phyloP scores from a whole-genome alignment of 805 yeast genomes.

The Priceomyces fermenticarens region DNA sequence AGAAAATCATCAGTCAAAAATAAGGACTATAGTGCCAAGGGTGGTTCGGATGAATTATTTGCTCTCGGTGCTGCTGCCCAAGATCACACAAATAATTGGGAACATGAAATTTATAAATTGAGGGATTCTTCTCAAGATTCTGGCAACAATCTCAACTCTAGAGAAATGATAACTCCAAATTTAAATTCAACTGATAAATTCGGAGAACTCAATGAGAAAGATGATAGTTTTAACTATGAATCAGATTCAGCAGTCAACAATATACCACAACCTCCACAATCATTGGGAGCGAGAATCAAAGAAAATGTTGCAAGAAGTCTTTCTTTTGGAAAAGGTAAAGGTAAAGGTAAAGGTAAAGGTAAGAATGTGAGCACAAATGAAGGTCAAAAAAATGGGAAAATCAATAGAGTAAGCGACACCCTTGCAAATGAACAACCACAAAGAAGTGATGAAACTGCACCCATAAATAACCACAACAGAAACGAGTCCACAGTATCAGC shows the following conservation, averaged over 20 bases:
- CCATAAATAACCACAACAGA: constrained; percentile 19
- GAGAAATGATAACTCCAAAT: constrained; percentile 28
- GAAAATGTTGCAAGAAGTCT: constrained; percentile 44
- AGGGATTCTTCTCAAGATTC: constrained; percentile 21
- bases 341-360: neutral
- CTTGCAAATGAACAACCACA: constrained; percentile 9
- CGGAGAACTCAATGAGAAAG: constrained; percentile 6
- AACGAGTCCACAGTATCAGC: constrained; percentile 20
- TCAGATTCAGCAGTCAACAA: neutral
- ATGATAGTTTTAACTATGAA: constrained; percentile 8
- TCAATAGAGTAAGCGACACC: constrained; percentile 25
- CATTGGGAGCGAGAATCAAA: constrained; percentile 43
- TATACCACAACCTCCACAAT: constrained; percentile 4
- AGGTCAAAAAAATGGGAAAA: constrained; percentile 4
- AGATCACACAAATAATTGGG: constrained; percentile 77
- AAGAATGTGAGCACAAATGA: constrained; percentile 6
- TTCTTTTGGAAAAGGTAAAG: constrained; percentile 22
- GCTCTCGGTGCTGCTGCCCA: constrained; percentile 83
- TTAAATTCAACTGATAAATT: constrained; percentile 15
- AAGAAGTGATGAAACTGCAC: constrained; percentile 7
- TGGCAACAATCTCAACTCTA: constrained; percentile 8
- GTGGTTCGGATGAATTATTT: constrained; percentile 43
- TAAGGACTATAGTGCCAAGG: constrained; percentile 2
- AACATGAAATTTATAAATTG: constrained; percentile 55
- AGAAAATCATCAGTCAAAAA: constrained; percentile 33